These are phyloP conservation scores for Scutellaria minor DNA, from an alignment of 257 asterid species.

Conservation along the genomic window DNA sequence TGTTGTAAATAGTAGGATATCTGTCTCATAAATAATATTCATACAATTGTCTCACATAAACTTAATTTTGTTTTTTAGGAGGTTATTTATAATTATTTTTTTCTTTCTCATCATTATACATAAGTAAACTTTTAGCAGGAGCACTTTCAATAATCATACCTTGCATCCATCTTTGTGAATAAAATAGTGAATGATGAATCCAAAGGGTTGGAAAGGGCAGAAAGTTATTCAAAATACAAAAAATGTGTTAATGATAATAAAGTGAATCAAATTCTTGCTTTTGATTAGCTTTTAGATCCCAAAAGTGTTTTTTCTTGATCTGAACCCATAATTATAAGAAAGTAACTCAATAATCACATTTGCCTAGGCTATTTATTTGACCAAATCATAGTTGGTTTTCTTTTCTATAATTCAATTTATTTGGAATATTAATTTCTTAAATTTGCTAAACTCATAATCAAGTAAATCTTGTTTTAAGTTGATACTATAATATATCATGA, in stretches of 20 bases:
- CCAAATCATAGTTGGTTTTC: neutral
- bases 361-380: neutral
- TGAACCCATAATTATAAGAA: slow-evolving; percentile 4
- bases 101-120: neutral
- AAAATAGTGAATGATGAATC: slow-evolving; percentile 21
- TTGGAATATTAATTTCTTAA: too few relatives aligned
- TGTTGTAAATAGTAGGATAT: neutral
- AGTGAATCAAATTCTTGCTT: neutral
- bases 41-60: neutral
- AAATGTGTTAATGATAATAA: neutral
- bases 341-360: slow-evolving; percentile 10
- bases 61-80: too few relatives aligned
- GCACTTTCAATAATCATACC: slow-evolving; percentile 8
- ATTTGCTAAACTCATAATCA: too few relatives aligned
- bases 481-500: too few relatives aligned
- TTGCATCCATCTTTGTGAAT: neutral
- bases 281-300: slow-evolving; percentile 23
- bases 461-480: too few relatives aligned
- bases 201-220: slow-evolving; percentile 10
- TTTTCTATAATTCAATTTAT: neutral
- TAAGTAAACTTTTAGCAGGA: neutral
- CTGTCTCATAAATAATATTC: neutral
- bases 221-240: slow-evolving; percentile 12
- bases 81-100: neutral
- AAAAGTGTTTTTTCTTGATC: slow-evolving; percentile 14